phyloP scores from a whole-genome alignment of 2,329 filamentous ascomycete species.

The Triangularia setosa region DNA sequence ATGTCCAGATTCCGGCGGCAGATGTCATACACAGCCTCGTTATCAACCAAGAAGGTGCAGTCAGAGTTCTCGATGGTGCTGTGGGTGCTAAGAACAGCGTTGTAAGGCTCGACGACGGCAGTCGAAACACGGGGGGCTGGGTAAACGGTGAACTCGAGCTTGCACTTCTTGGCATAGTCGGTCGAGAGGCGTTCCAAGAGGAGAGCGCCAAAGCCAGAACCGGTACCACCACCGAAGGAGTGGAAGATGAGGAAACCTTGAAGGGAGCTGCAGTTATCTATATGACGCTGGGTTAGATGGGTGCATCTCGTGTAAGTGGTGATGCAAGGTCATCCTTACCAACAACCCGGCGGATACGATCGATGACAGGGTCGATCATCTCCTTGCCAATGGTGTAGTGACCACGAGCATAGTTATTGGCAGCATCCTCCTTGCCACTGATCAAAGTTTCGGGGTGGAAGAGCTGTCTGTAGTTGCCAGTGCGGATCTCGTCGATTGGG shows the following conservation, averaged over 20 bases:
- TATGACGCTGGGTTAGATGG: constrained; percentile 12
- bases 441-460: constrained; percentile 71
- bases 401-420: constrained; percentile 73
- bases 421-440: constrained; percentile 72
- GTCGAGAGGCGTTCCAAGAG: constrained; percentile 69
- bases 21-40: constrained; percentile 72
- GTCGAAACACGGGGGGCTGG: constrained; percentile 67
- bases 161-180: constrained; percentile 73
- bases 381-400: constrained; percentile 76
- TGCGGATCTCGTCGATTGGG: constrained; percentile 70
- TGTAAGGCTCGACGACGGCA: constrained; percentile 70
- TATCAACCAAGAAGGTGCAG: constrained; percentile 73
- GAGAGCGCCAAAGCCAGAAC: constrained; percentile 68
- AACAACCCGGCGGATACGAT: constrained; percentile 65
- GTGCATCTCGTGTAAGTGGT: not conserved
- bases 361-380: constrained; percentile 67
- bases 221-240: constrained; percentile 70
- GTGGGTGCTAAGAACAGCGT: constrained; percentile 68
- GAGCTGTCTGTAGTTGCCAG: constrained; percentile 62
- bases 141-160: constrained; percentile 72
- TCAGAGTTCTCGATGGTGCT: constrained; percentile 76
- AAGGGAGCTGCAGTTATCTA: constrained; percentile 69
- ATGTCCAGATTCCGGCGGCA: constrained; percentile 70
- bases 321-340: constrained; percentile 39
- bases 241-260: constrained; percentile 73